A percentile compares a stretch with the other conserved stretches of the same genome.
Conservation (phyloP, 2,329 filamentous ascomycete species). For the Nigrograna mackinnonii region DNA sequence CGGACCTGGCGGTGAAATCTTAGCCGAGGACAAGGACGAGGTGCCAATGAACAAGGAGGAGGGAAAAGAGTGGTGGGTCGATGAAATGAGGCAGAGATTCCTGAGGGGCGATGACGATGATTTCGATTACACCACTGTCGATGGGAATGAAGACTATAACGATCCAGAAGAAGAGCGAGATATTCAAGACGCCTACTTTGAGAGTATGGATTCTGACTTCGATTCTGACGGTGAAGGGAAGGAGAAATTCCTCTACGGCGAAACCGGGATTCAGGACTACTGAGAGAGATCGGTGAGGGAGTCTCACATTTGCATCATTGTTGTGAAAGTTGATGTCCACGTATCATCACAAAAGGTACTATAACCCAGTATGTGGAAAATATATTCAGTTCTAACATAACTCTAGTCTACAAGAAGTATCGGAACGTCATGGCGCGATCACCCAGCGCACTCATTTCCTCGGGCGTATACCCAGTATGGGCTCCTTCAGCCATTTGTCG, state of each 20-base stretch:
- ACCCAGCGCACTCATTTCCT: constrained; percentile 62
- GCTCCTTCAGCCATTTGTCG: constrained; percentile 37
- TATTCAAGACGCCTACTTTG: constrained; percentile 76
- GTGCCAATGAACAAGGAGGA: constrained; percentile 65
- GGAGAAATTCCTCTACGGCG: constrained; percentile 42
- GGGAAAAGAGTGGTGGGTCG: constrained; percentile 69
- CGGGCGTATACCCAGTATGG: constrained; percentile 47
- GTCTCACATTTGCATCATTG: no score
- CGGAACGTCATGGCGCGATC: constrained; percentile 66
- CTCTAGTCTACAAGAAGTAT: constrained; percentile 56
- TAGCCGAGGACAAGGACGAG: constrained; percentile 62
- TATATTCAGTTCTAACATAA: neutral
- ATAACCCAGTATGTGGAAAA: no score
- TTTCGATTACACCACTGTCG: constrained; percentile 75
- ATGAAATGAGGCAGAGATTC: constrained; percentile 75
- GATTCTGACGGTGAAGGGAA: constrained; percentile 50
- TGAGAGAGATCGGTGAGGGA: no score
- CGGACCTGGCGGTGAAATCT: constrained; percentile 58
- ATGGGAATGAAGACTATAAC: constrained; percentile 74
- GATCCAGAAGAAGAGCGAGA: constrained; percentile 65
- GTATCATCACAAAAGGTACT: no score
- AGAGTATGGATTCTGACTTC: constrained; percentile 75
- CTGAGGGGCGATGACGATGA: constrained; percentile 74
- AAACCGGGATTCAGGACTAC: constrained; percentile 55
- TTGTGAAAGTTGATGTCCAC: no score